Percentiles rank a stretch among this genome's conserved stretches.
Evolutionary conservation across 345 rosid species (phyloP).

Genomic region (Boechera retrofracta): DNA sequence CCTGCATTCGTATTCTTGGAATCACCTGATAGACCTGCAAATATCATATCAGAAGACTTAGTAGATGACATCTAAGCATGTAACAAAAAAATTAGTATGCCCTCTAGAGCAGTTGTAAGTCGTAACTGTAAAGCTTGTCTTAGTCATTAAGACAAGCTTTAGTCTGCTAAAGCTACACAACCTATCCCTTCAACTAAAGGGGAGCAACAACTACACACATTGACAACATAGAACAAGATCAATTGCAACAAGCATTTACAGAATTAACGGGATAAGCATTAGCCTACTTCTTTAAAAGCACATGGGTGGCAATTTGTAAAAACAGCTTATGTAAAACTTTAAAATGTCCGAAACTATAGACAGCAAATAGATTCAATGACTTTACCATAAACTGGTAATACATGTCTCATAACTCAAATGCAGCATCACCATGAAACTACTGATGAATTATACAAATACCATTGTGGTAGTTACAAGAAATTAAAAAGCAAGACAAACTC

Average conservation of each 20-base stretch:
- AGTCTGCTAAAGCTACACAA: not conserved
- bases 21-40: slow-evolving; percentile 63
- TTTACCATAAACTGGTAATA: not conserved
- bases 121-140: not conserved
- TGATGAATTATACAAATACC: not conserved
- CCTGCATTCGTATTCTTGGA: slow-evolving; percentile 51
- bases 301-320: not conserved
- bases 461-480: not conserved
- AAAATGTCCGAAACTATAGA: slow-evolving; percentile 22
- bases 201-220: slow-evolving; percentile 7
- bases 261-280: not conserved
- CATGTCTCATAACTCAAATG: slow-evolving; percentile 19
- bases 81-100: not conserved
- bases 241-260: slow-evolving; percentile 11
- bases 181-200: slow-evolving; percentile 1
- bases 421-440: slow-evolving; percentile 22
- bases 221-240: slow-evolving; percentile 24
- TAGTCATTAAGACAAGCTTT: not conserved
- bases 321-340: not conserved
- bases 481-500: not conserved
- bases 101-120: not conserved
- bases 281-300: not conserved
- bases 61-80: not conserved
- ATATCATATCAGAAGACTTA: slow-evolving; percentile 11
- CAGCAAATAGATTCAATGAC: slow-evolving; percentile 1